These are phyloP conservation scores for Melampsora americana DNA, from an alignment of 1,284 basidiomycete species.

Conservation along the genomic window DNA sequence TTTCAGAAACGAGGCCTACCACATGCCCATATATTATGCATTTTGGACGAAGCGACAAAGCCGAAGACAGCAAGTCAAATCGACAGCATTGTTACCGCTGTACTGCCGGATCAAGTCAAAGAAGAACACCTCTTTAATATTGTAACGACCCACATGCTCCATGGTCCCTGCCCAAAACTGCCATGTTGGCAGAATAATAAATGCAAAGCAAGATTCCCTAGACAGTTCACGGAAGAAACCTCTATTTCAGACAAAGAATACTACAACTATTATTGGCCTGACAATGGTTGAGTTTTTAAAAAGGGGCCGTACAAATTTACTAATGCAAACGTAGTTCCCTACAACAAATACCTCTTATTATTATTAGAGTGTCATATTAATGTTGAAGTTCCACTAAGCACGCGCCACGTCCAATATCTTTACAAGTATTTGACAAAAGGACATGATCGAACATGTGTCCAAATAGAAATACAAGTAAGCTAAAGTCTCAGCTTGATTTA, in stretches of 20 bases:
- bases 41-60: neutral
- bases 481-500: too few relatives aligned
- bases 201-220: neutral
- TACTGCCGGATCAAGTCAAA: neutral
- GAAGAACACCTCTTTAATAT: neutral
- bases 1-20: constrained; percentile 19
- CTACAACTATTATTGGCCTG: neutral
- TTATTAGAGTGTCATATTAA: constrained; percentile 19
- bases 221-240: neutral
- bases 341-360: constrained; percentile 5
- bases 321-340: constrained; percentile 1
- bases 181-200: neutral
- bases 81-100: constrained; percentile 9
- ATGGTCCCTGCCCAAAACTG: constrained; percentile 1
- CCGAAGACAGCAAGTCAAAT: neutral
- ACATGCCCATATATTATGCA: neutral
- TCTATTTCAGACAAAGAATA: neutral
- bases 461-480: neutral
- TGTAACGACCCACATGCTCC: neutral
- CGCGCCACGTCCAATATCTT: neutral
- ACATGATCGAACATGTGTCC: neutral
- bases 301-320: neutral
- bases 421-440: constrained; percentile 31
- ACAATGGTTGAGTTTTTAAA: neutral
- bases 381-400: constrained; percentile 6